Conservation (phyloP, 2,329 filamentous ascomycete genomes). For the Aureobasidium sp. region DNA sequence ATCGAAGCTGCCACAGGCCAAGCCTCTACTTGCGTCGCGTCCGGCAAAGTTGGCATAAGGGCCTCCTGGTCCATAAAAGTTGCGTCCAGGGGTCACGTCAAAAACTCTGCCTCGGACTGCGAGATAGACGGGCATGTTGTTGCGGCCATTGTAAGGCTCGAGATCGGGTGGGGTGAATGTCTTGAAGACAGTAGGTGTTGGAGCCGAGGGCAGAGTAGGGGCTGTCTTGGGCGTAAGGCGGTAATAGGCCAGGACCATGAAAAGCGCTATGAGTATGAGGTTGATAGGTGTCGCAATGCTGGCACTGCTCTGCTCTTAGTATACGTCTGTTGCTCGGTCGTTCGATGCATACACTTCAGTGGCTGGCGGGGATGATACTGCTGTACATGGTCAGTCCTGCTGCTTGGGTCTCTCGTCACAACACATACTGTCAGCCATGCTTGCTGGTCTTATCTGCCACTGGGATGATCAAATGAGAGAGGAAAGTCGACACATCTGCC, state of each 20-base stretch:
- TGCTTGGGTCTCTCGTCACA: too few relatives aligned
- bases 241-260: conserved; percentile 51
- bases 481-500: too few relatives aligned
- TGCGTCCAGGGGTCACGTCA: conserved; percentile 76
- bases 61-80: conserved; percentile 94
- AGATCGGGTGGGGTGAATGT: conserved; percentile 77
- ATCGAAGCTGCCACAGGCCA: conserved; percentile 90
- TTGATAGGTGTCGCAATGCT: conserved; percentile 55
- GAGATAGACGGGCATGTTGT: conserved; percentile 71
- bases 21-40: conserved; percentile 76
- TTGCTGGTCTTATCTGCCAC: neutral
- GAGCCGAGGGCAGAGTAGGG: conserved; percentile 46
- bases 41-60: conserved; percentile 97
- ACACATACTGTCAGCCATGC: conserved; percentile 6
- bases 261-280: conserved; percentile 52
- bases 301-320: conserved; percentile 35
- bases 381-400: conserved; percentile 14
- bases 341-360: conserved; percentile 35
- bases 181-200: conserved; percentile 73
- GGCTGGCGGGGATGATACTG: conserved; percentile 28
- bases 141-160: conserved; percentile 74
- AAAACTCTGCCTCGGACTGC: conserved; percentile 89
- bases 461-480: too few relatives aligned
- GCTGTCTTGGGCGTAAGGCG: conserved; percentile 42
- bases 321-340: conserved; percentile 14